Base-by-base conservation (phyloP, 345 rosid genomes). In the Gossypium anomalum region DNA sequence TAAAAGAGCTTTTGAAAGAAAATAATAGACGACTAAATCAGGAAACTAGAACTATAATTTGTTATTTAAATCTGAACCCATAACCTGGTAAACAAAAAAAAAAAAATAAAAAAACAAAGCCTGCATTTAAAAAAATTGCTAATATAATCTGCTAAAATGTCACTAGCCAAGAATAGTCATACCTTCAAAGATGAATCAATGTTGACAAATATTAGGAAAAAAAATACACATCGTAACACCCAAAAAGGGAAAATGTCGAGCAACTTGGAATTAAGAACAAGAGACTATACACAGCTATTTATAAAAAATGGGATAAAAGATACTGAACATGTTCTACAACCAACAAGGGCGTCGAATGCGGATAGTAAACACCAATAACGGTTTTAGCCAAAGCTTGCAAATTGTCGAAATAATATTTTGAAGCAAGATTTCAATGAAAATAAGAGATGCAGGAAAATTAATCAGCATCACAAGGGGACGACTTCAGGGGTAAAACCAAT, bases 391-490 rank as follows among this genome's bases (percentile, higher is more conserved):
- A 63, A 2, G 29, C 29, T 57, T 57, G 29, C 15, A 57, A 19
- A 22, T 11, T 57, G 61, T 57, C 9, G 27, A 22, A 11, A 57
- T 20, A 16, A 8, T 60, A 14, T 17, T 64, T 17, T 64, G 49
- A 64, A 64, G 47, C 48, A 64, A 41, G 48, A 64, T 64, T 62
- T 64, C 49, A 41, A 62, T n/a, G 66, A 38, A 9, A 64, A 45
- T 3, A 38, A 63, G 17, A n/a, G 19, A 25, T 65, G 43, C 17
- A 11, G 17, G 53, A 6, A 67, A 22, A 22, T 66, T 66, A 64
- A 65, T 44, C 14, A 7, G 70, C 9, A 3, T 38, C 48, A 65
- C 10, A 11, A 44, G 2, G 7, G 52, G 29, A 34, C 1, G 27
- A 27, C 51, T 41, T 43, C 27, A 43, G 51, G 15, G 8, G 27